phyloP scores from a whole-genome alignment of 805 yeast species.

The Myxozyma mucilagina region DNA sequence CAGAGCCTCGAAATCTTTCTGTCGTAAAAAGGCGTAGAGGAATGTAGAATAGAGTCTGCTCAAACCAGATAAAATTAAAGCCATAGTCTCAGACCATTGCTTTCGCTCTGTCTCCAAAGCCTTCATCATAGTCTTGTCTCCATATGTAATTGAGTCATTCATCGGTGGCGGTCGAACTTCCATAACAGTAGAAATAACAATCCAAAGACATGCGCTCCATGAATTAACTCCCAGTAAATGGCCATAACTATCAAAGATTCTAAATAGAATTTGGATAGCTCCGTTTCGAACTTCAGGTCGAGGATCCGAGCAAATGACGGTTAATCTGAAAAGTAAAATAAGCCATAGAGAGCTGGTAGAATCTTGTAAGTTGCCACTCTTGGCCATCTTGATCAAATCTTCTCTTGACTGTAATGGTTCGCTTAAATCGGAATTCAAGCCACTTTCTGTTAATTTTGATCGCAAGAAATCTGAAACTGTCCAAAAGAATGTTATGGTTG shows the following conservation, averaged over 20 bases:
- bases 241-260: constrained; percentile 75
- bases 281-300: constrained; percentile 87
- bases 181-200: constrained; percentile 55
- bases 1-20: constrained; percentile 39
- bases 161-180: constrained; percentile 30
- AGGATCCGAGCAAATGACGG: constrained; percentile 61
- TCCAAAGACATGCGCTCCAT: constrained; percentile 68
- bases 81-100: constrained; percentile 62
- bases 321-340: constrained; percentile 60
- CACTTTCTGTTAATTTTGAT: constrained; percentile 29
- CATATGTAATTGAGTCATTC: constrained; percentile 13
- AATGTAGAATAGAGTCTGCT: constrained; percentile 60
- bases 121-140: constrained; percentile 30
- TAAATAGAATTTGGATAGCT: constrained; percentile 82
- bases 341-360: constrained; percentile 53
- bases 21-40: constrained; percentile 43
- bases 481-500: constrained; percentile 92
- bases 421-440: constrained; percentile 23
- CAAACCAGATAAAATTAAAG: constrained; percentile 64
- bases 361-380: constrained; percentile 10
- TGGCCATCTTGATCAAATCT: constrained; percentile 17
- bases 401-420: constrained; percentile 18
- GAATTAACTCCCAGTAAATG: constrained; percentile 48
- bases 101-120: constrained; percentile 36
- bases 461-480: constrained; percentile 75